These are phyloP conservation scores for Cantharellus cinnabarinus DNA, from an alignment of 768 basidiomycete genomes.

Conservation along the genomic window DNA sequence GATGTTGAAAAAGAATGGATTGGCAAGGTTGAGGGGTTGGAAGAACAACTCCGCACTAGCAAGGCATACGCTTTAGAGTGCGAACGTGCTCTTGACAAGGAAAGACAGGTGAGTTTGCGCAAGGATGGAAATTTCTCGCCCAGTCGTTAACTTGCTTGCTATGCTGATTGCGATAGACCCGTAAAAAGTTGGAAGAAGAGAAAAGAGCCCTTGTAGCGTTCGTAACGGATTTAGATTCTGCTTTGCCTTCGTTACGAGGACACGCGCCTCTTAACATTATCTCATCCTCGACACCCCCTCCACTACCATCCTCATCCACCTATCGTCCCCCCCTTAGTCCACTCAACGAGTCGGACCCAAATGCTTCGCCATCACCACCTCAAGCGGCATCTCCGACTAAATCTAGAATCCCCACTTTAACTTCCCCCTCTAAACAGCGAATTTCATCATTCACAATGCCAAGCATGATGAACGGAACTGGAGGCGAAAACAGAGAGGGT, in stretches of 20 bases:
- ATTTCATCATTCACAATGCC: neutral
- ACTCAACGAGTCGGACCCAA: conserved; percentile 1
- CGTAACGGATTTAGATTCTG: conserved; percentile 52
- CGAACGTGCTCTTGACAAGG: conserved; percentile 55
- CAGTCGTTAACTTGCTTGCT: neutral
- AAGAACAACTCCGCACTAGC: conserved; percentile 38
- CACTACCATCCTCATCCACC: neutral
- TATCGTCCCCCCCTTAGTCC: conserved; percentile 4
- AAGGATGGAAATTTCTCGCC: neutral
- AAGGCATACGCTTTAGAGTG: conserved; percentile 57
- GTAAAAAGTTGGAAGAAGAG: conserved; percentile 54
- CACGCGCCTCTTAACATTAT: neutral
- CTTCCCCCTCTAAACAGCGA: neutral
- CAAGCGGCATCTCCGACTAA: neutral
- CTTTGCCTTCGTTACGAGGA: conserved; percentile 4
- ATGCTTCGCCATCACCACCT: neutral
- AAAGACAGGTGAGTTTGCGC: conserved; percentile 36
- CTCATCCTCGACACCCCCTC: neutral
- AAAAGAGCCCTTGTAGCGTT: conserved; percentile 59
- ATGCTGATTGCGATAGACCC: conserved; percentile 19
- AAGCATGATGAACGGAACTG: neutral
- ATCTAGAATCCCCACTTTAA: neutral
- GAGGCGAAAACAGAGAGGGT: neutral
- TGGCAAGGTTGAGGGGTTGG: conserved; percentile 31
- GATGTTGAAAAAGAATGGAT: conserved; percentile 61